Evolutionary conservation across 2,329 filamentous ascomycete species (phyloP), one percentile per base, ranked within the genome.

Genomic region (Pseudocercospora eumusae): DNA sequence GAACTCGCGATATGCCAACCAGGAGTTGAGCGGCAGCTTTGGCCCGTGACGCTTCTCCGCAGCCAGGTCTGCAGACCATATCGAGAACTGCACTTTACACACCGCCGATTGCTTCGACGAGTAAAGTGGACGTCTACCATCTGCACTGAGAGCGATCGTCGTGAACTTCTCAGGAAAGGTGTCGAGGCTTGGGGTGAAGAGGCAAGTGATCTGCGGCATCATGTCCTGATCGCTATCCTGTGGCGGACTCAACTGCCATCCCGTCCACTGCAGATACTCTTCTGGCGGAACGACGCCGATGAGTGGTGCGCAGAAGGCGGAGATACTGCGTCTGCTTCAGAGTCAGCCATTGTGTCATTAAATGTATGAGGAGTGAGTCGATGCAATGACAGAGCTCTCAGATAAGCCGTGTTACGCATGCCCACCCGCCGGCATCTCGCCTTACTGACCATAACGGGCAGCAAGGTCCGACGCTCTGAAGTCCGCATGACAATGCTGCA

Each of bases 241-340:
- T 59, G 44, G 57, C 58, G 57, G 54, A 52, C n/a, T 63, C 58
- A 83, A 63, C 56, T 73, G 65, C 81, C 82, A 84, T 28, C 82
- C 81, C 68, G 81, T 77, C 42, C 70, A 68, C 8, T 72, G 56
- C 56, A 84, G 76, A 69, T 85, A 85, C 11, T 70, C 65, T 28
- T 73, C 70, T 20, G 81, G 80, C 21, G 76, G 69, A 54, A 81
- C 71, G 58, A 85, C 75, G 23, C 78, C 76, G 71, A 85, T 80
- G 57, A 79, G 71, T 49, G 79, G 77, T 61, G 79, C 79, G 52
- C 77, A 78, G 62, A 81, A 66, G 15, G 66, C 64, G 50, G 85
- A 75, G 72, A 83, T 15, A 85, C 9, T 75, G 18, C 1, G 36
- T 13, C 7, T 52, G 10, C 1, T 52, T 13, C 27, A 15, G 9